Evolutionary conservation across 352 stramenopile species (phyloP).

Genomic region (Phytophthora lateralis): DNA sequence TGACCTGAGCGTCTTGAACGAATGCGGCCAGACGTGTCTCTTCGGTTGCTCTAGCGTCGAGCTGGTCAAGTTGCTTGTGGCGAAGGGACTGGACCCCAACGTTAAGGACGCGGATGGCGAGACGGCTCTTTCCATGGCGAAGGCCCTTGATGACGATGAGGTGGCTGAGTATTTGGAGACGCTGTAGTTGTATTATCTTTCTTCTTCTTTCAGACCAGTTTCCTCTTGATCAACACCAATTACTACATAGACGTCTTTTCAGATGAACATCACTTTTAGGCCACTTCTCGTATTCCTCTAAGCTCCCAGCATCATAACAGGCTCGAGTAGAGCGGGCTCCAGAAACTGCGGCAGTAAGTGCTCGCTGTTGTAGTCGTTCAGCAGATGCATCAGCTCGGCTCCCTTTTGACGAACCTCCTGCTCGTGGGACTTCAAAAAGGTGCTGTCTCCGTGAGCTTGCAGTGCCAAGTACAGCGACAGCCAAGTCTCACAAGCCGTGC

Average conservation of each 20-base stretch:
- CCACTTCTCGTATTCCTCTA: background rate
- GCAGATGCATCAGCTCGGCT: conserved; percentile 26
- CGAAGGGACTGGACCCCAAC: conserved; percentile 66
- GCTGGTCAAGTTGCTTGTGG: conserved; percentile 63
- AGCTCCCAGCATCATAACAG: conserved; percentile 17
- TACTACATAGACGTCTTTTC: conserved; percentile 23
- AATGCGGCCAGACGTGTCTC: conserved; percentile 74
- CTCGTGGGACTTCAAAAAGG: conserved; percentile 30
- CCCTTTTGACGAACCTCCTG: conserved; percentile 26
- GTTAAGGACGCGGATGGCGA: conserved; percentile 71
- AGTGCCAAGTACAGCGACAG: conserved; percentile 43
- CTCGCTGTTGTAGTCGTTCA: conserved; percentile 41
- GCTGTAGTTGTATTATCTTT: conserved; percentile 31
- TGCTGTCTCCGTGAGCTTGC: conserved; percentile 15
- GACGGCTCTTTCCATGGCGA: conserved; percentile 71
- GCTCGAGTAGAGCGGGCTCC: conserved; percentile 23
- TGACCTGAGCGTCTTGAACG: conserved; percentile 73
- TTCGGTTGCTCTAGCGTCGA: conserved; percentile 84
- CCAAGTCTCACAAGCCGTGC: conserved; percentile 40
- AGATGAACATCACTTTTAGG: background rate
- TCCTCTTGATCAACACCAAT: conserved; percentile 9
- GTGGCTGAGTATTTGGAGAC: conserved; percentile 67
- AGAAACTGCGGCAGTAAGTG: conserved; percentile 42
- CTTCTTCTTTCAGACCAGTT: conserved; percentile 4
- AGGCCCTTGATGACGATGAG: conserved; percentile 78